Conservation (phyloP, 345 rosid species). For the Anacardium occidentale region DNA sequence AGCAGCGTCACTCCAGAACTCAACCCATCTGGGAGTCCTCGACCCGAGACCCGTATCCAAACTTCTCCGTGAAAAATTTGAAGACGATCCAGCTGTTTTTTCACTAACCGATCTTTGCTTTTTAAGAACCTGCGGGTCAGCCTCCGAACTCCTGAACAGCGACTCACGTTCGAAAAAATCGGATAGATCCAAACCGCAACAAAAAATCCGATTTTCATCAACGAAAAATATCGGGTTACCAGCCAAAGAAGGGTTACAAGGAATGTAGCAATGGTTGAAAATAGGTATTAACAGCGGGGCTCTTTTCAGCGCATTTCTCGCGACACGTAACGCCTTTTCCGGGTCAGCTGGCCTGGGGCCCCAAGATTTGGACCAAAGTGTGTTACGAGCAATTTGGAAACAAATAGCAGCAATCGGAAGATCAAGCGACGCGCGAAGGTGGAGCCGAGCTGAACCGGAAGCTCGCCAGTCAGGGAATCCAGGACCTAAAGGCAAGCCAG, state of each 20-base stretch:
- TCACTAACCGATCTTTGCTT: conserved; percentile 71
- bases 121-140: conserved; percentile 42
- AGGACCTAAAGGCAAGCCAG: conserved; percentile 82
- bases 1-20: conserved; percentile 93
- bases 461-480: conserved; percentile 99
- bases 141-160: conserved; percentile 49
- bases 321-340: conserved; percentile 77
- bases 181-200: conserved; percentile 92
- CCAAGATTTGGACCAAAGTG: conserved; percentile 91
- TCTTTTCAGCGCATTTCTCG: conserved; percentile 77
- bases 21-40: conserved; percentile 86
- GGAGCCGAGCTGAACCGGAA: conserved; percentile 63
- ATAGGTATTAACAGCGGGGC: conserved; percentile 92
- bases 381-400: conserved; percentile 82
- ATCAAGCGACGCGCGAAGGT: conserved; percentile 76
- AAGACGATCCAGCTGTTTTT: conserved; percentile 54
- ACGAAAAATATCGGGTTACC: conserved; percentile 94
- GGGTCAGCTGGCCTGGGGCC: conserved; percentile 84
- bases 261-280: conserved; percentile 89
- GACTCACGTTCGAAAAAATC: conserved; percentile 88
- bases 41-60: conserved; percentile 55
- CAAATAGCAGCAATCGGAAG: conserved; percentile 90
- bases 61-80: conserved; percentile 59
- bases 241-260: conserved; percentile 79
- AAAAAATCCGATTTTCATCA: conserved; percentile 82